Base-by-base conservation (phyloP, 192 early-diverging fungal species). In the Coemansia sp. region DNA sequence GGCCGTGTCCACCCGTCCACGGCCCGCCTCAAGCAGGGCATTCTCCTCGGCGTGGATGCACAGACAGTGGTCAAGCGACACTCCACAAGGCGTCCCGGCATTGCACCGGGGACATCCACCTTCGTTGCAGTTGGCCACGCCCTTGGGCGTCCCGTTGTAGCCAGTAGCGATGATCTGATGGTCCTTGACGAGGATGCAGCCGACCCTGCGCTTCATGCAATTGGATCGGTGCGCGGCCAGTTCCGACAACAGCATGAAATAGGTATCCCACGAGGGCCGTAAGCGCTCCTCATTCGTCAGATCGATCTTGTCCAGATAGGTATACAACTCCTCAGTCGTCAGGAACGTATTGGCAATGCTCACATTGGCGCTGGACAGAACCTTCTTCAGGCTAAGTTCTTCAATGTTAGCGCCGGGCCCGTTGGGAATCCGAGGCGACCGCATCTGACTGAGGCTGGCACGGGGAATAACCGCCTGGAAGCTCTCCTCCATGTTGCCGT, bases 11-110 rank as follows among this genome's bases (percentile, higher is more conserved):
- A 94, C 85, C 17, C 92, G 63, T n/a, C 88, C 90, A 30, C 92
- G 71, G 13, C 97, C 97, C 4, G 91, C 97, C 70, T 99, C 97
- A 36, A 99, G 58, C 36, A 99, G 65, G 22, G 95, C 93, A 60
- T 99, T 99, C 71, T 99, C 97, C 54, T 99, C 95, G 0, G 97
- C 97, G 55, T 98, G 95, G 60, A 99, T 81, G 60, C 96, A 99
- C 37, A 98, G 62, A 54, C 96, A 99, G 18, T 79, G 61, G 67
- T 98, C 92, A 18, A 96, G 53, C 2, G 74, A 79, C 14, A 76
- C 69, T 3, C 94, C 94, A 54, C 86, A 87, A 0, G 79, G 79
- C 1, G 86, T 77, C 3, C 76, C 88, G n/a, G 72, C 82, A 56
- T 99, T 99, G 68, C 96, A 99, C 29, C 94, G 72, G 19, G 69